Percentiles rank a stretch among this genome's conserved stretches.
These are phyloP conservation scores for Trametes cubensis DNA, from an alignment of 768 basidiomycete species.

Conservation along the genomic window DNA sequence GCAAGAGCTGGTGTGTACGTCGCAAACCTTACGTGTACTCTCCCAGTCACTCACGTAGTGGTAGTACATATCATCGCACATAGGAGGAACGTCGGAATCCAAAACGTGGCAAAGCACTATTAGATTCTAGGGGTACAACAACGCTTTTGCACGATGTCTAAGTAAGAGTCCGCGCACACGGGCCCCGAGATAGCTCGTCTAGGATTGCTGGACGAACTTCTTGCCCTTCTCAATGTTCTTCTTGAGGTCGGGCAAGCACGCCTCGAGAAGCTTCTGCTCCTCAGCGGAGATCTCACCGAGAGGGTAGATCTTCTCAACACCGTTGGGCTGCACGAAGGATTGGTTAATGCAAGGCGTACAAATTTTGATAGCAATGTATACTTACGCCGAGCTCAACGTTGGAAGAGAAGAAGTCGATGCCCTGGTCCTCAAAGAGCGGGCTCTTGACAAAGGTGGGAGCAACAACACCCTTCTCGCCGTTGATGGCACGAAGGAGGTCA, in stretches of 20 bases:
- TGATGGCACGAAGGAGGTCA: constrained; percentile 59
- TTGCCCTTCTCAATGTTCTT: constrained; percentile 98
- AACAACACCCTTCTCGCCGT: constrained; percentile 69
- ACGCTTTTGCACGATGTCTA: constrained; percentile 25
- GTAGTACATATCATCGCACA: neutral
- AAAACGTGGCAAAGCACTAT: constrained; percentile 17
- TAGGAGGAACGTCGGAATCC: constrained; percentile 6
- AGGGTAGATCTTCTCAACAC: constrained; percentile 91
- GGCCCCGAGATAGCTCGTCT: neutral
- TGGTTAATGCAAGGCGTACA: constrained; percentile 6
- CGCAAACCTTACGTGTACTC: too few species aligned
- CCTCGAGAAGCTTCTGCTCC: constrained; percentile 86
- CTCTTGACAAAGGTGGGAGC: constrained; percentile 90
- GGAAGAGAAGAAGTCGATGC: constrained; percentile 93
- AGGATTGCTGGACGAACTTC: constrained; percentile 56
- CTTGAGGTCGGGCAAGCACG: constrained; percentile 89
- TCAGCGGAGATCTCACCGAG: constrained; percentile 77
- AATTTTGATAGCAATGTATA: constrained; percentile 18
- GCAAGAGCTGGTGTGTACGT: neutral
- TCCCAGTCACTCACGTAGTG: neutral
- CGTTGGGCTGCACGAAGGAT: constrained; percentile 55
- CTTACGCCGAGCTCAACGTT: constrained; percentile 91
- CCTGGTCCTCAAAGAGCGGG: constrained; percentile 80
- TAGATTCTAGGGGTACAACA: constrained; percentile 26
- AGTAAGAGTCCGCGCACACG: constrained; percentile 1